phyloP scores from a whole-genome alignment of 1,284 basidiomycete species.

The Testicularia cyperi region DNA sequence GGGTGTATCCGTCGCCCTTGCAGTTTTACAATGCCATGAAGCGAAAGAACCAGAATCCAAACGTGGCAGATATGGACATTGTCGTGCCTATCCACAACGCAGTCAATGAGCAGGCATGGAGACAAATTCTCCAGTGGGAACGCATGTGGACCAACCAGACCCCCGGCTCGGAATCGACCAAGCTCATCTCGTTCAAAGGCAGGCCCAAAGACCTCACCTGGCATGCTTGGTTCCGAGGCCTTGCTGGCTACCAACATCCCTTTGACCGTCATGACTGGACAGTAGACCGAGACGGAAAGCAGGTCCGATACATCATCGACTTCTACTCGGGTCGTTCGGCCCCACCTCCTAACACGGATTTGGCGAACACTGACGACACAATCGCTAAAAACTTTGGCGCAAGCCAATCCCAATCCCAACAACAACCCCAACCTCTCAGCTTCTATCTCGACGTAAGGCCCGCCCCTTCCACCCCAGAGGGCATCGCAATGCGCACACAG shows the following conservation, averaged over 20 bases:
- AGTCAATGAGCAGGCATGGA: conserved; percentile 96
- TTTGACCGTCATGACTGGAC: conserved; percentile 99
- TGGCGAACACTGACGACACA: not conserved
- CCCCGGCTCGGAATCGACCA: conserved; percentile 64
- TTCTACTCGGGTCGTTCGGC: conserved; percentile 82
- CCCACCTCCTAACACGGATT: conserved; percentile 58
- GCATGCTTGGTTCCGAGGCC: conserved; percentile 76
- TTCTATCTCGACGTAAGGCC: conserved; percentile 95
- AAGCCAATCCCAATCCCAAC: not conserved
- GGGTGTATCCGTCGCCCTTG: conserved; percentile 97
- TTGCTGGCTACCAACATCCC: conserved; percentile 89
- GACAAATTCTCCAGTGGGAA: conserved; percentile 88
- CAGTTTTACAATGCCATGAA: conserved; percentile 96
- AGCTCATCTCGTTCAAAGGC: conserved; percentile 77
- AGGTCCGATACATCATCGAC: conserved; percentile 92
- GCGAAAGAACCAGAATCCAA: conserved; percentile 72
- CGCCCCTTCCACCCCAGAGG: conserved; percentile 87
- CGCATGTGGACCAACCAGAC: conserved; percentile 34
- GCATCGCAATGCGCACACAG: conserved; percentile 70
- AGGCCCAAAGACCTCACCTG: conserved; percentile 66
- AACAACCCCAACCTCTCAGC: conserved; percentile 59
- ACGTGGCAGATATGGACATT: conserved; percentile 83
- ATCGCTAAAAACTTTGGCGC: conserved; percentile 10
- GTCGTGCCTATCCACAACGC: conserved; percentile 99
- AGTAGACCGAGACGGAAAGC: conserved; percentile 84